Evolutionary conservation across 371 early-diverging fungal species (phyloP).

Genomic region (Basidiobolus meristosporus): DNA sequence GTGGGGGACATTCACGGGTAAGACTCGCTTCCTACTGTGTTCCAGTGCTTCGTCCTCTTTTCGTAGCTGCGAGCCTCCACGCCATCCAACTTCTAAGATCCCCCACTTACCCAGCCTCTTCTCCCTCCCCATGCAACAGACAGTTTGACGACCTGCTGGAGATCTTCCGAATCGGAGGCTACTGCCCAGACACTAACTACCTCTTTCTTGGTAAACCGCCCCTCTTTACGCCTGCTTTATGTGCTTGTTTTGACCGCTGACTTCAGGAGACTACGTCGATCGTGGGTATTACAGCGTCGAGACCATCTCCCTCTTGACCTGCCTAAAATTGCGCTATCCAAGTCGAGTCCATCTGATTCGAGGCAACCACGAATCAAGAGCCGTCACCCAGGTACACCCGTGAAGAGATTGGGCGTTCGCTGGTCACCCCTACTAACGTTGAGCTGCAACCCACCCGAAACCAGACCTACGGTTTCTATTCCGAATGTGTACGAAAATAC

Average conservation of each 20-base stretch:
- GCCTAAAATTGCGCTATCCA: slow-evolving; percentile 84
- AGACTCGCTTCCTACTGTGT: background rate
- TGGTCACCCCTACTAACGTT: background rate
- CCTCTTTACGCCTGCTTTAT: background rate
- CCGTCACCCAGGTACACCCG: slow-evolving; percentile 55
- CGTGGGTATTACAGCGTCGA: slow-evolving; percentile 91
- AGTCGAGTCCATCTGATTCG: slow-evolving; percentile 79
- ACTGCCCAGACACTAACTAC: slow-evolving; percentile 83
- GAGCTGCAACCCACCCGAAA: background rate
- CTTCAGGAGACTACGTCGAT: slow-evolving; percentile 91
- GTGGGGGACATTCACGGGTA: slow-evolving; percentile 94
- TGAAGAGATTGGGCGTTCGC: background rate
- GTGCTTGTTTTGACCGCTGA: background rate
- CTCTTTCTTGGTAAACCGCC: slow-evolving; percentile 61
- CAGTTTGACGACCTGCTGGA: slow-evolving; percentile 93
- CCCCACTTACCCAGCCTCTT: background rate
- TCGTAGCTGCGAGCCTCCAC: background rate
- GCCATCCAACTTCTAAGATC: too few relatives aligned
- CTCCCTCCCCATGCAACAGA: slow-evolving; percentile 15
- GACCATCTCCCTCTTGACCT: slow-evolving; percentile 75
- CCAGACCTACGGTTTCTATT: slow-evolving; percentile 91
- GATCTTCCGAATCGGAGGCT: slow-evolving; percentile 86
- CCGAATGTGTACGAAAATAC: slow-evolving; percentile 89
- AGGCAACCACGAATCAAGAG: slow-evolving; percentile 95
- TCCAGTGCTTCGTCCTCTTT: background rate